A percentile compares a stretch with the other conserved stretches of the same genome.
phyloP scores from a whole-genome alignment of 2,329 filamentous ascomycete genomes.

The Ophiostoma sp. region DNA sequence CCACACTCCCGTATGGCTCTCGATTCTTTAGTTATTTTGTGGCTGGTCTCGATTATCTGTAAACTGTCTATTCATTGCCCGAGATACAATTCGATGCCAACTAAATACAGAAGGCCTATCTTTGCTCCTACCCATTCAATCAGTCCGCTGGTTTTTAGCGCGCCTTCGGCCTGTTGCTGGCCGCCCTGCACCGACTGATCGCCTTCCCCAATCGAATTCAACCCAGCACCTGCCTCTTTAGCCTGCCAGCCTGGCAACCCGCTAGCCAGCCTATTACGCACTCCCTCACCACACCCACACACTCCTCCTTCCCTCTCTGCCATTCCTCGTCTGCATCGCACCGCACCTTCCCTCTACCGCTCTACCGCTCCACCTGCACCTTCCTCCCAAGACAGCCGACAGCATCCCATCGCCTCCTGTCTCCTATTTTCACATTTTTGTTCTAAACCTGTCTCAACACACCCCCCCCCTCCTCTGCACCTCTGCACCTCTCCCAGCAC shows the following conservation, averaged over 20 bases:
- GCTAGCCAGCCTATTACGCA: slow-evolving; percentile 11
- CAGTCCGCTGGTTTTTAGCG: background rate
- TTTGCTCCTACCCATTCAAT: background rate
- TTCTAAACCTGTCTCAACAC: slow-evolving; percentile 15
- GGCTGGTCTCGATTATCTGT: background rate
- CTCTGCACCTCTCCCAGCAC: background rate
- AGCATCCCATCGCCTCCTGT: slow-evolving; percentile 12
- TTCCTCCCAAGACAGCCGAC: slow-evolving; percentile 7
- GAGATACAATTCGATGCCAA: background rate
- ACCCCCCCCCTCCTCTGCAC: slow-evolving; percentile 5
- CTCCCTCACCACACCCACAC: slow-evolving; percentile 2
- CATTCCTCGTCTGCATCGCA: background rate
- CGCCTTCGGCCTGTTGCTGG: background rate
- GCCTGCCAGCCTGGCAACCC: slow-evolving; percentile 7
- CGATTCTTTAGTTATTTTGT: background rate
- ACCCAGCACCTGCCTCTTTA: slow-evolving; percentile 12
- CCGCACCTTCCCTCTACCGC: background rate
- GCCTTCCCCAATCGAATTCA: slow-evolving; percentile 19
- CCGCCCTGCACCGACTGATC: slow-evolving; percentile 16
- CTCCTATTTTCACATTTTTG: slow-evolving; percentile 14
- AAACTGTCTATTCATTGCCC: background rate
- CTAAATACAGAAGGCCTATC: background rate
- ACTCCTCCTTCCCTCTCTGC: background rate
- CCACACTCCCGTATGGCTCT: background rate
- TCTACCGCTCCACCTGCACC: background rate